phyloP scores from a whole-genome alignment of 768 basidiomycete species.

The Lepiota venenata region DNA sequence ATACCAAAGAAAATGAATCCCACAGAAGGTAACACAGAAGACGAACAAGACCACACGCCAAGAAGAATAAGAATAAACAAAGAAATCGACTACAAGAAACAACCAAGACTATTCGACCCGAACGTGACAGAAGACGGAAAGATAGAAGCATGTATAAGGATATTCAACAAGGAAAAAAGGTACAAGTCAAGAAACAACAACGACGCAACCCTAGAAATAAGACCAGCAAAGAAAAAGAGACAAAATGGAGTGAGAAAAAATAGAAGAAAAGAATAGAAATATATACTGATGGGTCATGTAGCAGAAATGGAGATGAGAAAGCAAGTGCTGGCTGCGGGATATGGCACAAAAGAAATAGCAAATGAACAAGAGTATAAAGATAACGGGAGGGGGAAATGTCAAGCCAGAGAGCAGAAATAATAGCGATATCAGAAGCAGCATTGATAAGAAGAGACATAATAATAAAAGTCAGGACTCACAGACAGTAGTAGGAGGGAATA shows the following conservation, averaged over 20 bases:
- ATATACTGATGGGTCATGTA: conserved; percentile 13
- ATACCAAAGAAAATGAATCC: background rate
- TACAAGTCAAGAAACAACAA: background rate
- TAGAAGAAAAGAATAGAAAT: background rate
- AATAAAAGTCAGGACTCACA: conserved; percentile 17
- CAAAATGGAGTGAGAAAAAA: conserved; percentile 17
- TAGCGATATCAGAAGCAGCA: background rate
- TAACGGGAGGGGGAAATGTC: too few relatives aligned
- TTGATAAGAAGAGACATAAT: background rate
- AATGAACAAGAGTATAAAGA: conserved; percentile 12
- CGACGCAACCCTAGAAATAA: conserved; percentile 3
- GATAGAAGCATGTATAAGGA: background rate
- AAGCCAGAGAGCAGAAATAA: conserved; percentile 17
- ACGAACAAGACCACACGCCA: background rate
- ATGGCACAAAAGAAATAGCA: conserved; percentile 6
- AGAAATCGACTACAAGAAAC: background rate
- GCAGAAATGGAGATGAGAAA: background rate
- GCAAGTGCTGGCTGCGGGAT: too few relatives aligned
- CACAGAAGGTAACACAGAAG: background rate
- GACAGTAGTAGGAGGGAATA: conserved; percentile 13
- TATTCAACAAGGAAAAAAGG: background rate
- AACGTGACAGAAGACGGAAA: background rate
- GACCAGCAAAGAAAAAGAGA: conserved; percentile 10
- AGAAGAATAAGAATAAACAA: background rate
- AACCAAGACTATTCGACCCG: background rate